Base-by-base conservation (phyloP, 1,284 basidiomycete species). In the Porodaedalea pini region DNA sequence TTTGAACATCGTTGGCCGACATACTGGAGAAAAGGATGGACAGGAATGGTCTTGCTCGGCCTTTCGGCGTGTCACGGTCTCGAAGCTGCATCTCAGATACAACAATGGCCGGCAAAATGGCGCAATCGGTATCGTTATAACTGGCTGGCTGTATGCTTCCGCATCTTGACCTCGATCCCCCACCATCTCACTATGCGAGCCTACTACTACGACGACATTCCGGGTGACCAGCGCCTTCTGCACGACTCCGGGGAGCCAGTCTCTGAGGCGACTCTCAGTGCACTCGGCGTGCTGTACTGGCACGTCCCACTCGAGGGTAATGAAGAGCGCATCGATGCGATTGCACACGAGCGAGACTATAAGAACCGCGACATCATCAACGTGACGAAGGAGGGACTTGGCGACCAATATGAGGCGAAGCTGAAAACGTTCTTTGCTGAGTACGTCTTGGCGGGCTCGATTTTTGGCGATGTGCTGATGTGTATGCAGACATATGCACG, bases 371-470 rank as follows among this genome's bases (percentile, higher is more conserved):
- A 92, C 63, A 74, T 78, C 56, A 87, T 93, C 67, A 83, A 85
- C 60, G 82, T 92, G 4, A 87, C 84, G 5, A 85, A 83, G 64
- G 81, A 80, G 61, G 85, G 83, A 0, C 73, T 94, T 51, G 92
- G 92, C 2, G 89, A 90, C 58, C 74, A 75, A 4, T 94, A 91
- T 70, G 90, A 94, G 66, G 66, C 77, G 45, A 92, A 89, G 72
- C 79, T 93, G 68, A 86, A 86, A 67, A 78, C 69, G 3, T 93
- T 94, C 73, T 94, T 90, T 67, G 78, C 86, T 60, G 89, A 92
- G 89, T 91, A 63, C 64, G 85, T 72, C 51, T 6, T 41, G 17
- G 25, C 34, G 25, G 8, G n/a, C 25, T 48, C 8, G 45, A 29
- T 19, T 4, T 11, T 3, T 15, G 15, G 29, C 15, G 2, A 43